These are phyloP conservation scores for Hordeum pubiflorum DNA, from an alignment of 202 grass and related monocot species.

Conservation along the genomic window DNA sequence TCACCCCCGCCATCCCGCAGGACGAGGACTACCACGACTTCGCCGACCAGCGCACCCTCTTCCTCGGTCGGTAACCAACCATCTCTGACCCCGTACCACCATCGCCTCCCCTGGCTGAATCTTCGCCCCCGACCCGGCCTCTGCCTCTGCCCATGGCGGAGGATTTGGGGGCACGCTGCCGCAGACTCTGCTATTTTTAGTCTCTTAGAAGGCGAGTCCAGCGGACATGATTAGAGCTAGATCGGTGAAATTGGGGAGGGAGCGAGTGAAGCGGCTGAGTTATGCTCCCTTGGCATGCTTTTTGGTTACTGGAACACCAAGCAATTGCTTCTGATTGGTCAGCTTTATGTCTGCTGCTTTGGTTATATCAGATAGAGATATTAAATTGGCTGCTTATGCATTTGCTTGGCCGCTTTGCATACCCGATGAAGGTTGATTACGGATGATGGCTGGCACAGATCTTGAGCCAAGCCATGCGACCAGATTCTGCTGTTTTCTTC, in stretches of 20 bases:
- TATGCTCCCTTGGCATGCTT: no score
- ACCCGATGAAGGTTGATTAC: no score
- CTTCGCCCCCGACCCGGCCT: neutral
- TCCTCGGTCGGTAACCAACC: constrained; percentile 58
- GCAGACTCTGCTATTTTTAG: neutral
- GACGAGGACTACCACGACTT: constrained; percentile 86
- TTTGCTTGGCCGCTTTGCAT: neutral
- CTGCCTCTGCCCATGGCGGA: neutral
- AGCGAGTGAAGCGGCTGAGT: neutral
- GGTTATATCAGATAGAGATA: neutral
- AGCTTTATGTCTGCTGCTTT: neutral
- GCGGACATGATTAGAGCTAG: neutral
- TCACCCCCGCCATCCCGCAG: constrained; percentile 87
- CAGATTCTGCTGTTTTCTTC: neutral
- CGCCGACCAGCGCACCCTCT: constrained; percentile 67
- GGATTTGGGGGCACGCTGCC: neutral
- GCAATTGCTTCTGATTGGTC: neutral
- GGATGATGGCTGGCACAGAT: no score
- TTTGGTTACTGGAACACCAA: neutral
- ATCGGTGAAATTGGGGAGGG: neutral
- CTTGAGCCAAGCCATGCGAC: no score
- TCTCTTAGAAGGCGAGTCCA: neutral
- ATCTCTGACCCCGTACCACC: neutral
- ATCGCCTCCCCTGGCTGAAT: neutral
- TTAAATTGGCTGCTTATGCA: neutral